Evolutionary conservation across 2,329 filamentous ascomycete genomes (phyloP), one percentile per base, ranked within the genome.

Genomic region (Phaeoacremonium minimum): DNA sequence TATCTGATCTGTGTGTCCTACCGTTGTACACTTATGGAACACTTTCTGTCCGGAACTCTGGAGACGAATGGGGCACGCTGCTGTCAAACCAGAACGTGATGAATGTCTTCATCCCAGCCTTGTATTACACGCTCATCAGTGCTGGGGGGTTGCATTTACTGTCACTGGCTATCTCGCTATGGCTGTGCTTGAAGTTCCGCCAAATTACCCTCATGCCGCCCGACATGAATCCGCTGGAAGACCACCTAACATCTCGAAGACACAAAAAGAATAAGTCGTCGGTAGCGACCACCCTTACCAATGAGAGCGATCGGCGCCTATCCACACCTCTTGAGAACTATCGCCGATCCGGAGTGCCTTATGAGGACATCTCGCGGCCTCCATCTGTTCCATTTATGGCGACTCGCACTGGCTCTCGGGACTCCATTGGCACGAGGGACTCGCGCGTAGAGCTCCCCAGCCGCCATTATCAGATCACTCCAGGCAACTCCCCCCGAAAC

Each of bases 181-280:
- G 85, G 63, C 70, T 97, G 17, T 79, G 80, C 13, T 57, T 86
- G 35, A 77, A 85, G 48, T 97, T 96, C 76, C 78, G 83, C 28
- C 84, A 85, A 53, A 96, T 97, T 50, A 72, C 81, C 5, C 69
- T 73, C 15, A 74, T 96, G 57, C 91, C 91, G 6, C 90, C 91
- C 0, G 91, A 97, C 53, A 88, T 95, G 85, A 97, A 97, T 56
- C 91, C 91, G 2, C 71, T 97, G 12, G 90, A 96, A 56, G 80
- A 86, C 46, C 83, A 91, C 51, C 66, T 95, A 40, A 96, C 89
- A 2, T 81, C 87, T 9, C 77, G 83, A 16, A 66, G 62, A 39
- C 88, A 94, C 63, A 90, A 89, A 68, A 79, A 85, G 53, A 90
- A 86, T 58, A 78, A 76, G 58, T 75, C 73, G 2, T 78, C 74